phyloP scores from a whole-genome alignment of 2,329 filamentous ascomycete genomes.

The Didymella keratinophila region DNA sequence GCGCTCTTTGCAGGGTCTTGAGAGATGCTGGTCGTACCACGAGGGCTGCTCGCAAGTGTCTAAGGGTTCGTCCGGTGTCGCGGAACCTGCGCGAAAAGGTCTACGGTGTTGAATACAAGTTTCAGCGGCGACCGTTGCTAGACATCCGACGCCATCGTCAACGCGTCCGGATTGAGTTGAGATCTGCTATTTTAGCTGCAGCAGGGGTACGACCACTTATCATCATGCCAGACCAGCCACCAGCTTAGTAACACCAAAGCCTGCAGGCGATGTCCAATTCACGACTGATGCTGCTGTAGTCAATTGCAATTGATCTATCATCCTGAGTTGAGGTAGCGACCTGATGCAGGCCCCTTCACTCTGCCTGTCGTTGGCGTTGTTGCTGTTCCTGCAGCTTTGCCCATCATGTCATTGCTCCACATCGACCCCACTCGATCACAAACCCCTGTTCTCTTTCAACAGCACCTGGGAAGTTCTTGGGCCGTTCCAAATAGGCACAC shows the following conservation, averaged over 20 bases:
- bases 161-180: constrained; percentile 36
- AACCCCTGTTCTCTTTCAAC: constrained; percentile 43
- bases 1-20: constrained; percentile 8
- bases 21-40: constrained; percentile 9
- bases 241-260: constrained; percentile 12
- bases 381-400: constrained; percentile 23
- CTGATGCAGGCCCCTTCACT: constrained; percentile 6
- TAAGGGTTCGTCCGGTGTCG: constrained; percentile 11
- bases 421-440: constrained; percentile 31
- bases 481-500: constrained; percentile 66
- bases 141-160: constrained; percentile 23
- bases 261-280: not conserved
- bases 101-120: constrained; percentile 26
- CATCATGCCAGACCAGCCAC: constrained; percentile 18
- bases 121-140: constrained; percentile 30
- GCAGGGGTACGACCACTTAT: constrained; percentile 23
- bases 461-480: constrained; percentile 62
- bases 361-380: constrained; percentile 10
- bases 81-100: constrained; percentile 10
- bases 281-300: not conserved
- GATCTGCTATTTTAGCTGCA: constrained; percentile 25
- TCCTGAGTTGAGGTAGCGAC: not conserved
- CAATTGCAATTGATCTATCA: not conserved
- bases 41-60: not conserved
- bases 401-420: constrained; percentile 26